Evolutionary conservation across 202 grass and related monocot species (phyloP), one percentile per base, ranked within the genome.

Genomic region (Setaria italica): DNA sequence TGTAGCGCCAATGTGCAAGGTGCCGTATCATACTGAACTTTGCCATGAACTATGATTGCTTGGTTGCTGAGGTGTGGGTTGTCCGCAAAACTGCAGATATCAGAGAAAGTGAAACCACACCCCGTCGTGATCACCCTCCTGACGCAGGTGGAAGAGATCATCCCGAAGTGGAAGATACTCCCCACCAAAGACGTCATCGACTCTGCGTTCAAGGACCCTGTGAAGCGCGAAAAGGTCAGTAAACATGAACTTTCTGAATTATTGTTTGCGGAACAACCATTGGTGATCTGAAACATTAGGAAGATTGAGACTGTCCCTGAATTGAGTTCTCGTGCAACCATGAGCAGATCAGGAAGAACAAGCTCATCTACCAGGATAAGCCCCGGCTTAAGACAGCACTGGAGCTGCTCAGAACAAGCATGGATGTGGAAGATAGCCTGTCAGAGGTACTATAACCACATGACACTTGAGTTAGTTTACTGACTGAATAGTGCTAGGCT

Each of bases 141-240:
- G 41, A 94, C 93, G 14, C 91, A 91, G 58, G 67, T 99, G 45
- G 93, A 99, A 86, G 93, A 99, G 54, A 89, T 99, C 68, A 99
- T 99, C 84, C 97, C 93, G 15, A 94, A 92, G 37, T 96, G 97
- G 93, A 99, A 96, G 82, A 92, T 99, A 21, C 93, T 99, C 20
- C 97, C 91, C 0, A 87, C 88, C 77, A 99, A 99, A 58, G 93
- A 99, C 19, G 90, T 94, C 69, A 94, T 99, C 15, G 82, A 99
- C 73, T 96, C 97, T 1, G 93, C 90, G 2, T 96, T 96, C 82
- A 94, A 96, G 80, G 91, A 99, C 25, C 91, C 96, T 0, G 4
- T 96, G 82, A 99, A 99, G 62, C 96, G 91, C 1, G 91, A 96
- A 68, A 82, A 79, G 89, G 95, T 95, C 13, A n/a, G 41, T n/a